Percentiles rank a stretch among this genome's conserved stretches.
Conservation (phyloP, 441 rosid species). For the Hura crepitans region DNA sequence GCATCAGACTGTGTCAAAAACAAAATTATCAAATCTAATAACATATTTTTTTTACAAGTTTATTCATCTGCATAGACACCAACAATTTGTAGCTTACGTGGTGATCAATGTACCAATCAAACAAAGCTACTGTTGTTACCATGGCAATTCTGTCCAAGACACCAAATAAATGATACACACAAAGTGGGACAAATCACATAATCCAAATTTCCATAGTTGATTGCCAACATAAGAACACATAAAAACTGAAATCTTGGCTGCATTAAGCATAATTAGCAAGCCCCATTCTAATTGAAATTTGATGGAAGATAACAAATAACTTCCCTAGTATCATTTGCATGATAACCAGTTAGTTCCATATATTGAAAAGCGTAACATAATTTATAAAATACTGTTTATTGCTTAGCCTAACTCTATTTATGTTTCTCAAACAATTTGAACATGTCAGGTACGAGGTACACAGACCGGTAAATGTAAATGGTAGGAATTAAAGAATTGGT, state of each 20-base stretch:
- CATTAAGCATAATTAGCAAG: not conserved
- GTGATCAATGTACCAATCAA: not conserved
- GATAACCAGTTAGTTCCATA: not conserved
- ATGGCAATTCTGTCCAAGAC: not conserved
- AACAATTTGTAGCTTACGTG: not conserved
- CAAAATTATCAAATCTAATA: not conserved
- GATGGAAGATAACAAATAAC: not conserved
- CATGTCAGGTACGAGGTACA: too few relatives aligned
- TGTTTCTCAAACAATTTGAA: not conserved
- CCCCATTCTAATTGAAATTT: not conserved
- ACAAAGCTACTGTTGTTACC: too few relatives aligned
- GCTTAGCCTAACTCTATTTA: not conserved
- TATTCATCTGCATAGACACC: not conserved
- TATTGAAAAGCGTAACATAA: not conserved
- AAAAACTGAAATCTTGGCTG: not conserved
- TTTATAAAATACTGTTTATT: not conserved
- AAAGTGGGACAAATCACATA: not conserved
- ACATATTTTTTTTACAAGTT: not conserved
- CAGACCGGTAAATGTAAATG: too few relatives aligned
- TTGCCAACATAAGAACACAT: not conserved
- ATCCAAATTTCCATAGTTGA: slow-evolving; percentile 3
- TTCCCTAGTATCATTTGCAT: not conserved
- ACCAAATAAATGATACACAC: not conserved
- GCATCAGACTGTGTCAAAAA: too few relatives aligned
- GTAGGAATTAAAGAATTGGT: too few relatives aligned